A percentile compares a stretch with the other conserved stretches of the same genome.
These are phyloP conservation scores for Ephemerocybe angulata DNA, from an alignment of 768 basidiomycete genomes.

Conservation along the genomic window DNA sequence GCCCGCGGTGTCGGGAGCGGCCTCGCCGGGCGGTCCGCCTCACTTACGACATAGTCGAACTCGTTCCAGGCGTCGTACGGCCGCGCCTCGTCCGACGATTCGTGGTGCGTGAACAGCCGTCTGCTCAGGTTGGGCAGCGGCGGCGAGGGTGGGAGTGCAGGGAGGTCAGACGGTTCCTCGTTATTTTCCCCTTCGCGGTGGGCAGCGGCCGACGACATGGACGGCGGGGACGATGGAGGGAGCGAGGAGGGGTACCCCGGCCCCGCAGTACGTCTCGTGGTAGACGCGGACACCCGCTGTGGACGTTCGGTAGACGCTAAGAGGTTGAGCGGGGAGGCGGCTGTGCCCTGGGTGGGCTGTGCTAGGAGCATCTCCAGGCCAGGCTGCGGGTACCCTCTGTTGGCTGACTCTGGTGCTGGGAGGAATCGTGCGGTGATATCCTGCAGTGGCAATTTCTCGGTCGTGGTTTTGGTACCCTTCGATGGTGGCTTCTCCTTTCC, in stretches of 20 bases:
- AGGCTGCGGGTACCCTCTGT: constrained; percentile 20
- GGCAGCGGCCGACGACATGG: constrained; percentile 14
- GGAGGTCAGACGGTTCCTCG: constrained; percentile 7
- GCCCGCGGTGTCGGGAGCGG: constrained; percentile 13
- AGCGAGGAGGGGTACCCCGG: constrained; percentile 25
- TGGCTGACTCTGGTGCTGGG: constrained; percentile 24
- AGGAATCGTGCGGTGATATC: constrained; percentile 32
- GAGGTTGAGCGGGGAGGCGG: constrained; percentile 6
- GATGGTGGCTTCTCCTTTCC: constrained; percentile 17
- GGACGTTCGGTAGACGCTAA: background rate
- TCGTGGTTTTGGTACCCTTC: constrained; percentile 15
- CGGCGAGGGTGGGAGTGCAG: constrained; percentile 8
- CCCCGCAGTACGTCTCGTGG: background rate
- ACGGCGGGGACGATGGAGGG: constrained; percentile 34
- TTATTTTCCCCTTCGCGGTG: constrained; percentile 4
- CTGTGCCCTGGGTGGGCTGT: background rate
- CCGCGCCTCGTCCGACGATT: background rate
- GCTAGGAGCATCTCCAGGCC: background rate
- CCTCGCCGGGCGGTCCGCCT: constrained; percentile 7
- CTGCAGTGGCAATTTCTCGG: constrained; percentile 30
- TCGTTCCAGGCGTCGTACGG: constrained; percentile 20
- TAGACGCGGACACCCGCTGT: background rate
- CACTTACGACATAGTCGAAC: constrained; percentile 14
- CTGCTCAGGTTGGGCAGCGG: background rate
- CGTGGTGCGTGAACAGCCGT: constrained; percentile 4